A percentile compares a stretch with the other conserved stretches of the same genome.
These are phyloP conservation scores for Fusarium abutilonis DNA, from an alignment of 2,329 filamentous ascomycete genomes.

Conservation along the genomic window DNA sequence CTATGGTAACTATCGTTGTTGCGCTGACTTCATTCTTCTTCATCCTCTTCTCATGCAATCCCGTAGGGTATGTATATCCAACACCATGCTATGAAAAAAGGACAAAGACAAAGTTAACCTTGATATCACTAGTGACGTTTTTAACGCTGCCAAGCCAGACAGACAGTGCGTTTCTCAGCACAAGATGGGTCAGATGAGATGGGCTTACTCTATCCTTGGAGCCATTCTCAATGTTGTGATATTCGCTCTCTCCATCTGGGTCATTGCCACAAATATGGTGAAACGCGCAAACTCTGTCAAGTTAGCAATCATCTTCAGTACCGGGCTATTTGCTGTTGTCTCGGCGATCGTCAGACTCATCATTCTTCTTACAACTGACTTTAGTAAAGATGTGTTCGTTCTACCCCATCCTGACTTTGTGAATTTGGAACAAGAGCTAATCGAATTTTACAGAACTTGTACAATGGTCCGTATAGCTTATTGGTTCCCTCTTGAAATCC, in stretches of 20 bases:
- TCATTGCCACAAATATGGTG: conserved; percentile 51
- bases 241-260: conserved; percentile 51
- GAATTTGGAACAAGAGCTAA: neutral
- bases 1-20: conserved; percentile 18
- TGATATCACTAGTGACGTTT: conserved; percentile 31
- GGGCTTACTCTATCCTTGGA: conserved; percentile 46
- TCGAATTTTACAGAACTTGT: conserved; percentile 46
- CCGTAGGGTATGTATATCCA: conserved; percentile 24
- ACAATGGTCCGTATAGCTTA: conserved; percentile 50
- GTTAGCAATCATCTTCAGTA: conserved; percentile 51
- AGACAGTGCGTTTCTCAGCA: conserved; percentile 32
- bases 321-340: conserved; percentile 52
- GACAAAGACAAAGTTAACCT: neutral
- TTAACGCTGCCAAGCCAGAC: conserved; percentile 22
- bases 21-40: conserved; percentile 36
- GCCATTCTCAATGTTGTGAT: conserved; percentile 50
- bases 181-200: conserved; percentile 47
- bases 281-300: conserved; percentile 48
- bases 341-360: conserved; percentile 53
- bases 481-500: conserved; percentile 55
- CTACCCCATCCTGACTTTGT: neutral
- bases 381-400: conserved; percentile 48
- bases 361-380: conserved; percentile 49
- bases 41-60: conserved; percentile 35
- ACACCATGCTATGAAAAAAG: neutral